Base-by-base conservation (phyloP, 371 early-diverging fungal species). In the Sporodiniella umbellata region DNA sequence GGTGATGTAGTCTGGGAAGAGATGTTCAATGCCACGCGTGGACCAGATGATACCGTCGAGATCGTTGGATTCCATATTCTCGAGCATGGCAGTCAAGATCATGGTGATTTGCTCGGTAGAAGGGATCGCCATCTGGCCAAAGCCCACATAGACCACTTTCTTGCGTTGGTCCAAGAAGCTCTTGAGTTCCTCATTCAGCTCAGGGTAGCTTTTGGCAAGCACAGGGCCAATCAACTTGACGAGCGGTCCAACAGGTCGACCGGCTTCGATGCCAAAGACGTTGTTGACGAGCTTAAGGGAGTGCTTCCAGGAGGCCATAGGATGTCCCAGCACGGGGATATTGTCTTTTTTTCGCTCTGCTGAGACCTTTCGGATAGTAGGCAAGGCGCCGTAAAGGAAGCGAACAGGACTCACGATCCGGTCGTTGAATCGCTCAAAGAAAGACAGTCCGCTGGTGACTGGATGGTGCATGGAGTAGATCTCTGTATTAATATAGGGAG, bases 1-100 rank as follows among this genome's bases (percentile, higher is more conserved):
- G 0, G 48, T 42, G 10, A 53, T 17, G 1, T 60, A 50, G 8
- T 53, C 43, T 7, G 60, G 56, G 24, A 64, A 64, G 0, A 22
- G 6, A 1, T 38, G 23, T 8, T 24, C 33, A 1, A 60, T 46
- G 25, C 40, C 33, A 2, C 42, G 40, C 3, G 64, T 51, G 2
- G 61, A 50, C 74, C 70, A 73, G 8, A 73, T 38, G 24, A 68
- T 35, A 4, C 60, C 70, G 51, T 70, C 68, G 1, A 68, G 8
- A 8, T 26, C n/a, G 0, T 60, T 58, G 8, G 24, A n/a, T 21
- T 70, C 55, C 5, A 62, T 12, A 12, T 49, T 46, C 17, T 61
- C 54, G 0, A 66, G 10, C 7, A 70, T 26, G 14, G 54, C 54
- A 0, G 49, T 48, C 17, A 68, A 17, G 11, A 75, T 48, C 1